These are phyloP conservation scores for Arctium lappa DNA, from an alignment of 129 eudicot genomes.

Conservation along the genomic window DNA sequence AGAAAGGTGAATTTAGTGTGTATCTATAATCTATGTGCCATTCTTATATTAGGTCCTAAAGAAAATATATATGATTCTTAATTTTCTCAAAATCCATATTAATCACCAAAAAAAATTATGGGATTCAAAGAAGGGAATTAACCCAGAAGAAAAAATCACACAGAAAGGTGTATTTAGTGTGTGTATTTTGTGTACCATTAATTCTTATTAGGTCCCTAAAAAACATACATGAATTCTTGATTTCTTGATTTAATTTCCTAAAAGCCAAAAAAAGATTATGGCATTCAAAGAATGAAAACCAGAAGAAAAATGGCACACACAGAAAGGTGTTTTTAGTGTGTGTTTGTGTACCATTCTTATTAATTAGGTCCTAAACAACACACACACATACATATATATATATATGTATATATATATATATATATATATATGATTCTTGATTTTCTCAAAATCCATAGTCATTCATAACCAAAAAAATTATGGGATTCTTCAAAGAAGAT, in stretches of 20 bases:
- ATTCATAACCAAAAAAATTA: not conserved
- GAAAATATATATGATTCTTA: not conserved
- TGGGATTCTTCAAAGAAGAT: not conserved
- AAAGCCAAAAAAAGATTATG: not conserved
- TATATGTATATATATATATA: not conserved
- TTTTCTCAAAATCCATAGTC: not conserved
- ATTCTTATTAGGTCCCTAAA: too few species aligned
- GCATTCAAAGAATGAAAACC: not conserved
- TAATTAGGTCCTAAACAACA: too few species aligned
- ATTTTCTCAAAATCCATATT: not conserved
- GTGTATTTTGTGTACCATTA: not conserved
- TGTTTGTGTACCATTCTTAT: not conserved
- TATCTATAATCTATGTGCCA: not conserved
- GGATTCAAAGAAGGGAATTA: not conserved
- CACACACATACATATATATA: too few species aligned
- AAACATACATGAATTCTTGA: too few species aligned
- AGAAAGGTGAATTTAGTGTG: conserved; percentile 7
- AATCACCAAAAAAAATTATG: not conserved
- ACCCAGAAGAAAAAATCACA: not conserved
- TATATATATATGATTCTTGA: not conserved
- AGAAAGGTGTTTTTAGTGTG: not conserved
- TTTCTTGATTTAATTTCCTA: not conserved
- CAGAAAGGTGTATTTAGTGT: not conserved
- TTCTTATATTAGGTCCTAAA: not conserved
- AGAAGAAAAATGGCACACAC: not conserved